Percentiles rank a stretch among this genome's conserved stretches.
Evolutionary conservation across 75 land plant species (phyloP).

Genomic region (Pinus albicaulis): DNA sequence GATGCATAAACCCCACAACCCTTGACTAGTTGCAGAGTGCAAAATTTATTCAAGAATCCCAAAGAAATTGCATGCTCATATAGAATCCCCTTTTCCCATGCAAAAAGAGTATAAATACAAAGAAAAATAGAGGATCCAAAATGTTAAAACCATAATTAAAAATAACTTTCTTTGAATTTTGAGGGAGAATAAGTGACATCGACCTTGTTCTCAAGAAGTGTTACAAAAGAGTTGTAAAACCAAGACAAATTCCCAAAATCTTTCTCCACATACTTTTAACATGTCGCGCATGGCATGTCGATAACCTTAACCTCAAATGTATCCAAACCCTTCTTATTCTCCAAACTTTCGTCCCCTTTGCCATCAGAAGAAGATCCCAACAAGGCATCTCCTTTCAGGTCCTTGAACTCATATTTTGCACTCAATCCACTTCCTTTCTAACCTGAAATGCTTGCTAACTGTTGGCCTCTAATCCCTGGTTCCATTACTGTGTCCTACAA

Average conservation of each 20-base stretch:
- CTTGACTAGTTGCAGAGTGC: too few species aligned
- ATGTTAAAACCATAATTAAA: too few species aligned
- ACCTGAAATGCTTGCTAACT: slow-evolving; percentile 14
- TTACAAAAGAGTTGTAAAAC: slow-evolving; percentile 17
- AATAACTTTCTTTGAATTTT: too few species aligned
- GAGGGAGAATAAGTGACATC: not conserved
- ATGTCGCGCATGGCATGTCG: slow-evolving; percentile 39
- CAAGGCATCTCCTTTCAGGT: slow-evolving; percentile 47
- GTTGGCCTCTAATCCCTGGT: slow-evolving; percentile 20
- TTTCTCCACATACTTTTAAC: slow-evolving; percentile 30
- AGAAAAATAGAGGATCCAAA: too few species aligned
- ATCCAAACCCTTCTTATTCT: not conserved
- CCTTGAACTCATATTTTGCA: slow-evolving; percentile 15
- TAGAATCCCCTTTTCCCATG: too few species aligned
- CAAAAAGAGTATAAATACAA: too few species aligned
- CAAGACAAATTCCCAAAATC: slow-evolving; percentile 22
- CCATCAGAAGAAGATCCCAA: slow-evolving; percentile 16
- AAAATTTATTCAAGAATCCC: too few species aligned
- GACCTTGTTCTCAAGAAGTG: slow-evolving; percentile 38
- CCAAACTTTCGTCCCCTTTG: too few species aligned
- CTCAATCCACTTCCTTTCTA: not conserved
- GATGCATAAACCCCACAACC: too few species aligned
- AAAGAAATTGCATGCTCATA: too few species aligned
- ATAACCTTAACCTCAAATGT: slow-evolving; percentile 24
- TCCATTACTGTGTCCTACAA: slow-evolving; percentile 5